Evolutionary conservation across 2,329 filamentous ascomycete genomes (phyloP).

Genomic region (Penicillium occitanis): DNA sequence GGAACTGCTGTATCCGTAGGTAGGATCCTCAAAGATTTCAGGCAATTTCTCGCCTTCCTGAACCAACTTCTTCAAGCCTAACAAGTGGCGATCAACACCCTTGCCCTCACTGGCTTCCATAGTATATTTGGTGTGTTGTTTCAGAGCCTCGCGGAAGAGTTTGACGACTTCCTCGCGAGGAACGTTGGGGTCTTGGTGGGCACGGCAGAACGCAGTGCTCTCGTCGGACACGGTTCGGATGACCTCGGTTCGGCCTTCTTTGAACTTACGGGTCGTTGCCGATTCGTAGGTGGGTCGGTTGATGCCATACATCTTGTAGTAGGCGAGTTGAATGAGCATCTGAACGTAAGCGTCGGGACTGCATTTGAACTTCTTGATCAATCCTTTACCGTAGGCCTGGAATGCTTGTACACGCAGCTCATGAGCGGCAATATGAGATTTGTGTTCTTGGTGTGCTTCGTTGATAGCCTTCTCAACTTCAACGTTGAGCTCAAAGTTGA

Average conservation of each 20-base stretch:
- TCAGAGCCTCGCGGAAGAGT: constrained; percentile 78
- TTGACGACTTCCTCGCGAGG: constrained; percentile 66
- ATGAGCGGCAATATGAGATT: constrained; percentile 77
- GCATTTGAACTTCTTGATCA: constrained; percentile 99
- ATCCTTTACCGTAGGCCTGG: constrained; percentile 94
- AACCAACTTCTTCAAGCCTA: constrained; percentile 89
- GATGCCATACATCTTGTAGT: constrained; percentile 98
- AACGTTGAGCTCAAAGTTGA: constrained; percentile 76
- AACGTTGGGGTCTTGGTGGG: constrained; percentile 70
- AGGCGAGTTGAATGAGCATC: constrained; percentile 97
- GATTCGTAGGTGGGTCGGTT: constrained; percentile 98
- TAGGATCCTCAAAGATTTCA: constrained; percentile 80
- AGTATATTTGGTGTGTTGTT: constrained; percentile 87
- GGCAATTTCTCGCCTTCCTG: constrained; percentile 78
- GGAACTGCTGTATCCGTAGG: constrained; percentile 76
- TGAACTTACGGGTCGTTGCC: constrained; percentile 90
- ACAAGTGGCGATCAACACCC: constrained; percentile 94
- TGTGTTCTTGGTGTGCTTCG: constrained; percentile 75
- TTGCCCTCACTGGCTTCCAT: constrained; percentile 83
- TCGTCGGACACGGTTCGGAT: constrained; percentile 91
- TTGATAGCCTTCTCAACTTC: constrained; percentile 76
- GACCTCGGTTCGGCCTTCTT: constrained; percentile 93
- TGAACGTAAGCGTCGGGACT: constrained; percentile 97
- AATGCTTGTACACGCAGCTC: constrained; percentile 92
- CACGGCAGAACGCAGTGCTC: constrained; percentile 82